Evolutionary conservation across 805 yeast species (phyloP), one percentile per base, ranked within the genome.

Genomic region (Hanseniaspora taiwanica): DNA sequence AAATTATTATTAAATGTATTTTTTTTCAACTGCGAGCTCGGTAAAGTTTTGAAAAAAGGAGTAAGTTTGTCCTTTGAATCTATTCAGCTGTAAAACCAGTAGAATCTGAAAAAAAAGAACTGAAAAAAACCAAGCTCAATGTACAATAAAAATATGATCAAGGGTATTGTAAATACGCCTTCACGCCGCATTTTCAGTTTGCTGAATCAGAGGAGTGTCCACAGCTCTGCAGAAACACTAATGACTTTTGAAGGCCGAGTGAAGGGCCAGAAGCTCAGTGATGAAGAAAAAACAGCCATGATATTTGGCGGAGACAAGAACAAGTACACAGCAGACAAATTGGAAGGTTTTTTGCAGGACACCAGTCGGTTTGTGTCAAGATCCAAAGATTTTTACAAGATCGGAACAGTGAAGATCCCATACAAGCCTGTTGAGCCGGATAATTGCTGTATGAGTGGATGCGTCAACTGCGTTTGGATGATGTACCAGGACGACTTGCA

Each of bases 401-500:
- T 64, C 23, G 78, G 71, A 0, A 96, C 96, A 0, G 65, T 91
- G 0, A 57, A 55, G 6, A 94, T 89, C 0, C 95, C 96, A 2
- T 74, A 72, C n/a, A 72, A 69, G 54, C 97, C 98, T 0, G 65
- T 62, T 4, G 95, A 84, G 49, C 97, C 97, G 1, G 94, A 87
- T 50, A 86, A 89, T 58, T 89, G 98, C 58, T 89, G 98, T 59
- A 86, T 86, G 94, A 78, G 91, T 43, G 98, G 98, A 1, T 89
- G 98, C 59, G 77, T 84, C 23, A 86, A 89, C 59, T 89, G 98
- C 59, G 97, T 89, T 2, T 91, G 97, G 97, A 96, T 87, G 51
- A 63, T 83, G 40, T 89, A 75, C 56, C 78, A 81, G 48, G 96
- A 89, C 40, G 97, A 91, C 55, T 52, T 87, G 38, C 78, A 75